Conservation (phyloP, 768 basidiomycete genomes). For the Grammothele lineata region DNA sequence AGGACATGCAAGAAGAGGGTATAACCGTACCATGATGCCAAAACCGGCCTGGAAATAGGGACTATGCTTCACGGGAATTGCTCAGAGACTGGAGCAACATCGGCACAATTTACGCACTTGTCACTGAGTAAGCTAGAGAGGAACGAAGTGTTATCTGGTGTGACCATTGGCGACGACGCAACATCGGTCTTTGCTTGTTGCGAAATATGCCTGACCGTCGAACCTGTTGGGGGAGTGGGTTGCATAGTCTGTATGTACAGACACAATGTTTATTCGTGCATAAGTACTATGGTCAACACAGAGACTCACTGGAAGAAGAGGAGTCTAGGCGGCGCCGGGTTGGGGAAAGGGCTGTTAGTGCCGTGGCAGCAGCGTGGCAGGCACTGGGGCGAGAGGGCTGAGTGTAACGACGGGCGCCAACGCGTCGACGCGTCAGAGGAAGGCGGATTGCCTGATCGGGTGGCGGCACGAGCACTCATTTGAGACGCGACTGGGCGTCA, state of each 20-base stretch:
- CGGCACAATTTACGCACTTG: constrained; percentile 20
- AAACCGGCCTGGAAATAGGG: constrained; percentile 98
- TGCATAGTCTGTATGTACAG: too few relatives aligned
- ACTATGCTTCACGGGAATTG: constrained; percentile 39
- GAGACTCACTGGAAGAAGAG: too few relatives aligned
- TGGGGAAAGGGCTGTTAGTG: too few relatives aligned
- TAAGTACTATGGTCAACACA: too few relatives aligned
- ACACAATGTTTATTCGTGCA: too few relatives aligned
- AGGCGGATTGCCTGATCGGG: too few relatives aligned
- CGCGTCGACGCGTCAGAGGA: too few relatives aligned
- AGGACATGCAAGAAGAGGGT: not conserved
- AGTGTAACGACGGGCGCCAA: too few relatives aligned
- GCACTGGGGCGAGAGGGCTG: too few relatives aligned
- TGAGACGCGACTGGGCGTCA: constrained; percentile 11
- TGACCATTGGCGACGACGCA: not conserved
- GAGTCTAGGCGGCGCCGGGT: too few relatives aligned
- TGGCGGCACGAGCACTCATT: constrained; percentile 5
- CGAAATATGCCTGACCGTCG: not conserved
- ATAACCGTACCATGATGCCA: constrained; percentile 78
- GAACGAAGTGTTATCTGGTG: constrained; percentile 2
- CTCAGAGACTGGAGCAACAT: constrained; percentile 9
- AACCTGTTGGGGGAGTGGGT: too few relatives aligned
- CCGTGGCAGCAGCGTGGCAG: too few relatives aligned
- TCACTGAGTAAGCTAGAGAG: constrained; percentile 21
- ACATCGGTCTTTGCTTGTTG: not conserved